Evolutionary conservation across 1,284 basidiomycete species (phyloP), one percentile per base, ranked within the genome.

Genomic region (Taiwanofungus camphoratus): DNA sequence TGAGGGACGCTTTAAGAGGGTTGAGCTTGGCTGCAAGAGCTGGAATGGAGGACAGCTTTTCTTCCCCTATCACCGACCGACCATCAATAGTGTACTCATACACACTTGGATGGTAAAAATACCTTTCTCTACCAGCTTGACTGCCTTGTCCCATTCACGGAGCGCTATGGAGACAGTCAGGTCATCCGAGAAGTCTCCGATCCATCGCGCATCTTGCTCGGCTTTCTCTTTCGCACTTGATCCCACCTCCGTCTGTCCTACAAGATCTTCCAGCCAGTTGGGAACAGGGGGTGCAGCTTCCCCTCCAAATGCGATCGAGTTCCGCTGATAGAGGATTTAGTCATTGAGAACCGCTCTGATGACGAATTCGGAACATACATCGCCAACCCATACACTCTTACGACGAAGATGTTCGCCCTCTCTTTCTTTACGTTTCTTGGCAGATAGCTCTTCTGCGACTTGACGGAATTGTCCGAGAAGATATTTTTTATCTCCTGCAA

Each of bases 101-200:
- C 26, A 27, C n/a, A n/a, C n/a, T n/a, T 27, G 13, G 13, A 27
- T 27, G 13, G 26, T 27, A 27, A 8, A 7, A 27, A 7, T 37
- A 82, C 92, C 91, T 64, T 89, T 79, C 57, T 95, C 90, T 7
- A 97, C 82, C 2, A 96, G 70, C 9, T 69, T 68, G 9, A 90
- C 87, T 0, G 93, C 92, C 54, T 86, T 80, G 23, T 88, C 82
- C 88, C 92, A 98, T 53, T 92, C 82, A 38, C 90, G 76, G 38
- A 93, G 70, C 1, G 94, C 90, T 49, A 98, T 94, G 2, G 90
- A 80, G 12, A 99, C 93, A 0, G 90, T 89, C 7, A 98, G 67
- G 36, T 95, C 84, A 60, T 99, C 96, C 3, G 86, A 81, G 67
- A 92, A 93, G 49, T 96, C 92, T 42, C 86, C 83, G 16, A 92